Percentiles rank a stretch among this genome's conserved stretches.
phyloP scores from a whole-genome alignment of 805 yeast genomes.

The Kazachstania viticola region DNA sequence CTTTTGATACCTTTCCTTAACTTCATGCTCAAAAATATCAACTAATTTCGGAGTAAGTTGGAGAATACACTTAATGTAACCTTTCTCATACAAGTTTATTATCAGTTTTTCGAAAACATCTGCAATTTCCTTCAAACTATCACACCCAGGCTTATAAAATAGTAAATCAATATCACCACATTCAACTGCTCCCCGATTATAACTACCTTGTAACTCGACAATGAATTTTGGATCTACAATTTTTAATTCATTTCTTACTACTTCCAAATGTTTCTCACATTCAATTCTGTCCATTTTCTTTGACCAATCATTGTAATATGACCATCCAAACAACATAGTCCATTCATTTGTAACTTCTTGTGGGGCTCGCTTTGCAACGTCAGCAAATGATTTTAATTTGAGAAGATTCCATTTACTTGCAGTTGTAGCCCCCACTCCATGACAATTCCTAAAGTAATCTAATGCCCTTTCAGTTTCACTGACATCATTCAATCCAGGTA shows the following conservation, averaged over 20 bases:
- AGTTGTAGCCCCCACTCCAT: slow-evolving; percentile 20
- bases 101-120: slow-evolving; percentile 13
- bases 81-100: slow-evolving; percentile 7
- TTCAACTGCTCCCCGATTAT: slow-evolving; percentile 13
- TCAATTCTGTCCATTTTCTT: slow-evolving; percentile 16
- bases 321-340: slow-evolving; percentile 24
- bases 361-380: slow-evolving; percentile 11
- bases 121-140: slow-evolving; percentile 13
- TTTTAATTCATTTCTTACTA: slow-evolving; percentile 9
- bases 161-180: slow-evolving; percentile 26
- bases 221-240: slow-evolving; percentile 10
- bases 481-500: slow-evolving; percentile 16
- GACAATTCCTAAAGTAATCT: slow-evolving; percentile 20
- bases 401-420: slow-evolving; percentile 18
- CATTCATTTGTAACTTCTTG: slow-evolving; percentile 14
- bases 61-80: slow-evolving; percentile 19
- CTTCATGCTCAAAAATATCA: slow-evolving; percentile 3
- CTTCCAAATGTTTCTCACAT: slow-evolving; percentile 13
- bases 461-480: slow-evolving; percentile 8
- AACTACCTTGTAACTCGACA: slow-evolving; percentile 24
- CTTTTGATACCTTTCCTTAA: slow-evolving; percentile 7
- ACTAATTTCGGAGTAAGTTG: slow-evolving; percentile 10
- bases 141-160: slow-evolving; percentile 17
- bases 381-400: slow-evolving; percentile 11
- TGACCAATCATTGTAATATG: slow-evolving; percentile 25